Evolutionary conservation across 371 early-diverging fungal genomes (phyloP).

Genomic region (Apophysomyces trapeziformis): DNA sequence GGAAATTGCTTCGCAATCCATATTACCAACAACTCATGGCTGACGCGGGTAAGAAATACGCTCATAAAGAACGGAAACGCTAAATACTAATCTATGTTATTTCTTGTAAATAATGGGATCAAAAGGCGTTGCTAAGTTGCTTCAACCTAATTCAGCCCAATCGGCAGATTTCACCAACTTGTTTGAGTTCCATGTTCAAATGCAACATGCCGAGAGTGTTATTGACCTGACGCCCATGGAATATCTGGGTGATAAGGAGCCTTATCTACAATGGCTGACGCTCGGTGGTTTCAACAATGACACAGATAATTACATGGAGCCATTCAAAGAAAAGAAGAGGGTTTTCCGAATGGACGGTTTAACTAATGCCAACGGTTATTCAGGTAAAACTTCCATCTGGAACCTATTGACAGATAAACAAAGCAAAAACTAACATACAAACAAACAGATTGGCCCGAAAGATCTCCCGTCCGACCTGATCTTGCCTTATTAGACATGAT

Average conservation of each 20-base stretch:
- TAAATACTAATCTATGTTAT: neutral
- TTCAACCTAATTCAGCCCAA: constrained; percentile 21
- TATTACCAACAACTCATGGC: constrained; percentile 16
- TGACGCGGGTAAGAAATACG: constrained; percentile 20
- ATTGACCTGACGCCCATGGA: constrained; percentile 24
- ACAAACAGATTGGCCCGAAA: constrained; percentile 9
- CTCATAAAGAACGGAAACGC: neutral
- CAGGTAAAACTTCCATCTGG: neutral
- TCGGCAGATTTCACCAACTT: constrained; percentile 8
- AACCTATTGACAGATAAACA: neutral
- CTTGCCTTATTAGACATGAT: constrained; percentile 14
- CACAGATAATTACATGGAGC: constrained; percentile 14
- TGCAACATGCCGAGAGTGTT: constrained; percentile 21
- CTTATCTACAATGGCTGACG: constrained; percentile 19
- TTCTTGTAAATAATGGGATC: constrained; percentile 2
- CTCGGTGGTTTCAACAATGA: constrained; percentile 20
- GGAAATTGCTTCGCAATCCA: constrained; percentile 19
- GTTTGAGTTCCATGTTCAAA: constrained; percentile 24
- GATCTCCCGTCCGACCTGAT: constrained; percentile 14
- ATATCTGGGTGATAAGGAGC: constrained; percentile 23
- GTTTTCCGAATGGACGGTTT: constrained; percentile 13
- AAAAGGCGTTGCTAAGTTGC: constrained; percentile 13
- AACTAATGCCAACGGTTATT: neutral
- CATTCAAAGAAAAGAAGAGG: constrained; percentile 11
- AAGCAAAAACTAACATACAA: neutral